phyloP scores from a whole-genome alignment of 1,284 basidiomycete species.

The Mrakiaceae sp. region DNA sequence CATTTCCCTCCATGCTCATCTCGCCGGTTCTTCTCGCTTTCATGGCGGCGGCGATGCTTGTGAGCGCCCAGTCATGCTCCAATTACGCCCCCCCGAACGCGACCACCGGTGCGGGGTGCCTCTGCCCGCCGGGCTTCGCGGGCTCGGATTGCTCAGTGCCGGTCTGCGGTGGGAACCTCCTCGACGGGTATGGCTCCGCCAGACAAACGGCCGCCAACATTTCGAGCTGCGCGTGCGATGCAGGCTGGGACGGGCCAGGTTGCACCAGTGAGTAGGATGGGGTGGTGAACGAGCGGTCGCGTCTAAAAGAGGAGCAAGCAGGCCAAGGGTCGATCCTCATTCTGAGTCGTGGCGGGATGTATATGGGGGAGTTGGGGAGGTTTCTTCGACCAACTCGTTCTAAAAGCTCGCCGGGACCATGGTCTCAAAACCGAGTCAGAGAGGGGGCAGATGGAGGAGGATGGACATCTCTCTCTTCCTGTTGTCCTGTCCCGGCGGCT shows the following conservation, averaged over 20 bases:
- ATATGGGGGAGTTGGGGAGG: background rate
- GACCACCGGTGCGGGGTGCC: background rate
- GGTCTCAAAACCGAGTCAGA: no score
- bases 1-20: no score
- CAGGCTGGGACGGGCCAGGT: constrained; percentile 61
- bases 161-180: constrained; percentile 65
- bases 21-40: no score
- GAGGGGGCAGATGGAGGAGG: no score
- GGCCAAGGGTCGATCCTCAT: no score
- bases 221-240: constrained; percentile 57
- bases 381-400: constrained; percentile 3
- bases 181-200: constrained; percentile 33
- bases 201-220: constrained; percentile 39
- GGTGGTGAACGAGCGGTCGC: background rate
- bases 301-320: background rate
- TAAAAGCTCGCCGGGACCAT: constrained; percentile 14
- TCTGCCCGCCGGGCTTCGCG: constrained; percentile 39
- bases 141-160: constrained; percentile 53
- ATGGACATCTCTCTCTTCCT: no score
- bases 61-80: background rate
- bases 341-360: no score
- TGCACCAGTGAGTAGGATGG: constrained; percentile 48
- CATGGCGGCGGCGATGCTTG: no score
- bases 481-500: constrained; percentile 8
- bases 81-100: background rate